Conservation (phyloP, 1,284 basidiomycete genomes). For the Paramarasmius palmivorus region DNA sequence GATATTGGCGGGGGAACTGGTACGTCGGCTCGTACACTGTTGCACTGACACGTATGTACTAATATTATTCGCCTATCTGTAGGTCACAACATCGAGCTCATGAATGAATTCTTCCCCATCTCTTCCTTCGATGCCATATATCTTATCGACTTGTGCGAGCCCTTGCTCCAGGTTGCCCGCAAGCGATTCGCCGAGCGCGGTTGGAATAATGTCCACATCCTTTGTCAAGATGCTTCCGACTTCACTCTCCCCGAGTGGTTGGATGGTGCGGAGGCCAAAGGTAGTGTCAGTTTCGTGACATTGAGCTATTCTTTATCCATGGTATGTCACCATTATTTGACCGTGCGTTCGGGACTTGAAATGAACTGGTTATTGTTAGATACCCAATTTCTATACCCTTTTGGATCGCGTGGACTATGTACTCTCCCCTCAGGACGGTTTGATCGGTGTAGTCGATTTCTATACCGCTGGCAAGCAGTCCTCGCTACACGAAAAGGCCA, state of each 20-base stretch:
- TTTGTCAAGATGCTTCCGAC: conserved; percentile 75
- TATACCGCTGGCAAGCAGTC: conserved; percentile 69
- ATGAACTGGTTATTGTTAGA: conserved; percentile 46
- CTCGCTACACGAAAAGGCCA: conserved; percentile 62
- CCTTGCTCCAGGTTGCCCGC: conserved; percentile 72
- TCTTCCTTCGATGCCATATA: conserved; percentile 72
- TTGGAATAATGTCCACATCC: conserved; percentile 75
- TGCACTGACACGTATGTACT: not conserved
- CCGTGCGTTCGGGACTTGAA: no score
- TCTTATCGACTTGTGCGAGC: conserved; percentile 76
- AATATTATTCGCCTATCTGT: not conserved
- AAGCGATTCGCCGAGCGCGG: conserved; percentile 68
- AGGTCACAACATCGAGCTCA: conserved; percentile 83
- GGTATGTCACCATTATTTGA: conserved; percentile 36
- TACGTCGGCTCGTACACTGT: conserved; percentile 18
- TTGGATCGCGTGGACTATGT: conserved; percentile 74
- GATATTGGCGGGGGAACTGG: conserved; percentile 85
- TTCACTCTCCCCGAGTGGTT: conserved; percentile 70
- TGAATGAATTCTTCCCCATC: conserved; percentile 73
- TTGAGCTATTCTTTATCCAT: conserved; percentile 77
- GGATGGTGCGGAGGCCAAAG: conserved; percentile 49
- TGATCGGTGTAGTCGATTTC: conserved; percentile 79
- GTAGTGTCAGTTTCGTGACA: conserved; percentile 62
- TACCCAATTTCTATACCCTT: conserved; percentile 70
- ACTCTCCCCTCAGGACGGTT: conserved; percentile 63